These are phyloP conservation scores for Neofusicoccum laricinum DNA, from an alignment of 2,329 filamentous ascomycete species.

Conservation along the genomic window DNA sequence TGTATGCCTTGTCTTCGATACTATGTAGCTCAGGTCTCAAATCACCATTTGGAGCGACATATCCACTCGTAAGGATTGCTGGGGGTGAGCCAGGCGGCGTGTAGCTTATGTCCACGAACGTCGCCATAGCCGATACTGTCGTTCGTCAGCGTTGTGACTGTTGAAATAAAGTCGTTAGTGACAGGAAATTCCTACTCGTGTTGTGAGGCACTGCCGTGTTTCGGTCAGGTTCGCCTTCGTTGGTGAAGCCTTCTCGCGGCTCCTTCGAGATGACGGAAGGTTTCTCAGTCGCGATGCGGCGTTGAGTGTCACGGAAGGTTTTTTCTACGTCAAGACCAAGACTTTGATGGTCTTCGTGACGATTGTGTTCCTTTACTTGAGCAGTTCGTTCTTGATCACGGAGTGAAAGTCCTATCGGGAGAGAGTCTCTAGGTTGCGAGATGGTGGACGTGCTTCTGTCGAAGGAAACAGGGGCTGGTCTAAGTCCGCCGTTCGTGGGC, in stretches of 20 bases:
- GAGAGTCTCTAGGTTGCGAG: too few species aligned
- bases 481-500: background rate
- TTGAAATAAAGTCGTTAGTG: too few species aligned
- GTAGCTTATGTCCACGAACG: background rate
- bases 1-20: background rate
- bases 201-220: background rate
- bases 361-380: too few species aligned
- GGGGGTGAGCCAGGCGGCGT: background rate
- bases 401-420: too few species aligned
- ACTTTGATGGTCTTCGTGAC: too few species aligned
- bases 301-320: too few species aligned
- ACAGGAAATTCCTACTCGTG: background rate
- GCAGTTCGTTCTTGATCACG: too few species aligned
- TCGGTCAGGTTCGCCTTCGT: too few species aligned
- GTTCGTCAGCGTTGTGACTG: background rate
- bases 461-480: background rate
- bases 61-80: background rate
- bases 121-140: background rate
- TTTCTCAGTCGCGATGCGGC: too few species aligned
- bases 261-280: too few species aligned
- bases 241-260: too few species aligned
- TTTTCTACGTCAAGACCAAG: too few species aligned
- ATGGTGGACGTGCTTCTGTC: background rate
- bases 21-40: background rate
- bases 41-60: background rate